A percentile compares a stretch with the other conserved stretches of the same genome.
phyloP scores from a whole-genome alignment of 148 eudicot species.

The Cornus controversa region DNA sequence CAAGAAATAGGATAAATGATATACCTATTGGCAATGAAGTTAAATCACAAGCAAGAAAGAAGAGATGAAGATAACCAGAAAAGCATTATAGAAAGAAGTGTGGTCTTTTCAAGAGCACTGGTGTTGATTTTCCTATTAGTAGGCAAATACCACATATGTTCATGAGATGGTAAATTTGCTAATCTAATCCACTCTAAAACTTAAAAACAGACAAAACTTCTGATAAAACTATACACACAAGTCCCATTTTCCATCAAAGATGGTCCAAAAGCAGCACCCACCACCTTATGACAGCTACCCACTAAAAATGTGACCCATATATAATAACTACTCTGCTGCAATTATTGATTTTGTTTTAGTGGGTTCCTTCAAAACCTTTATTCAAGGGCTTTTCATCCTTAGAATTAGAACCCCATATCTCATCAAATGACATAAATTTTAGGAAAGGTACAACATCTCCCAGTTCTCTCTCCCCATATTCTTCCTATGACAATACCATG shows the following conservation, averaged over 20 bases:
- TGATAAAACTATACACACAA: slow-evolving; percentile 19
- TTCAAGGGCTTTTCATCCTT: slow-evolving; percentile 13
- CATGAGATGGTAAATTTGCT: slow-evolving; percentile 14
- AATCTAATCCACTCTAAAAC: slow-evolving; percentile 3
- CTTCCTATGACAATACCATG: no score
- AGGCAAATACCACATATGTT: no score
- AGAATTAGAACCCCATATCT: background rate
- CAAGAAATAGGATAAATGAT: background rate
- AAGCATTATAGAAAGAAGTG: no score
- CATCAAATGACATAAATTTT: background rate
- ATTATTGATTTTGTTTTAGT: slow-evolving; percentile 27
- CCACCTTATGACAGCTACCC: slow-evolving; percentile 23
- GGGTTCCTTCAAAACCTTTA: slow-evolving; percentile 21
- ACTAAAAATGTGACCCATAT: slow-evolving; percentile 3
- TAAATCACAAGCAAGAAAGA: no score
- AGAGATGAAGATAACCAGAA: no score
- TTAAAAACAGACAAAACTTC: slow-evolving; percentile 14
- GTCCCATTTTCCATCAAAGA: slow-evolving; percentile 16
- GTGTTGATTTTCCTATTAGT: no score
- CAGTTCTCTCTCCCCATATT: background rate
- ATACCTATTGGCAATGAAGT: no score
- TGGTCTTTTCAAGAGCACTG: no score
- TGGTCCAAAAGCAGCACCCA: slow-evolving; percentile 21
- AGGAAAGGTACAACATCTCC: slow-evolving; percentile 23
- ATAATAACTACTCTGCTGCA: slow-evolving; percentile 1